These are phyloP conservation scores for Trichoderma atroviride DNA, from an alignment of 2,329 filamentous ascomycete genomes.

Conservation along the genomic window DNA sequence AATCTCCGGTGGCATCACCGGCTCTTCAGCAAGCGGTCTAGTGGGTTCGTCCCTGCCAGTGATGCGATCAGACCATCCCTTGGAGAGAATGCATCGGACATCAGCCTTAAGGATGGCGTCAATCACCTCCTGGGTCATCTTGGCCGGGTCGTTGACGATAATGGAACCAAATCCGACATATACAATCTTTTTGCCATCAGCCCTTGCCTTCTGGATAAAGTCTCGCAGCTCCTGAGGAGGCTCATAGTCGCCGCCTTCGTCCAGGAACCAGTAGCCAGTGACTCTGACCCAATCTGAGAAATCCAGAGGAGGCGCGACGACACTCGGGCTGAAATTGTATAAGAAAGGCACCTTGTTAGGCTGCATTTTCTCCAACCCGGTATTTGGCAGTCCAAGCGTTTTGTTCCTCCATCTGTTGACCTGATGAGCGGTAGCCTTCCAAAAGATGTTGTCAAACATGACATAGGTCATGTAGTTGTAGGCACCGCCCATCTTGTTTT, in stretches of 20 bases:
- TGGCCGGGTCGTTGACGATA: conserved; percentile 84
- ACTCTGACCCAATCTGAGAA: conserved; percentile 98
- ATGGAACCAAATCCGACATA: conserved; percentile 98
- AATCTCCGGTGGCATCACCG: conserved; percentile 76
- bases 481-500: conserved; percentile 89
- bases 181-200: conserved; percentile 85
- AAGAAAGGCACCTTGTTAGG: conserved; percentile 97
- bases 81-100: conserved; percentile 91
- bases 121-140: conserved; percentile 89
- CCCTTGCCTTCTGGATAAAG: conserved; percentile 82
- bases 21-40: conserved; percentile 59
- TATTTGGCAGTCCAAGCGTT: conserved; percentile 75
- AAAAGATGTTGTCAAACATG: conserved; percentile 96
- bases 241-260: conserved; percentile 70
- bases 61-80: conserved; percentile 90
- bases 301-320: conserved; percentile 92
- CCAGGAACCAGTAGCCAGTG: conserved; percentile 97
- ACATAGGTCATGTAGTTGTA: conserved; percentile 97
- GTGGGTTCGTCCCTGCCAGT: conserved; percentile 50
- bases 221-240: conserved; percentile 74
- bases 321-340: conserved; percentile 93
- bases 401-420: conserved; percentile 91
- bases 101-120: conserved; percentile 89
- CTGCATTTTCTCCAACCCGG: conserved; percentile 86
- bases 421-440: conserved; percentile 88